Evolutionary conservation across 2,329 filamentous ascomycete species (phyloP).

Genomic region (Xylariaceae sp.): DNA sequence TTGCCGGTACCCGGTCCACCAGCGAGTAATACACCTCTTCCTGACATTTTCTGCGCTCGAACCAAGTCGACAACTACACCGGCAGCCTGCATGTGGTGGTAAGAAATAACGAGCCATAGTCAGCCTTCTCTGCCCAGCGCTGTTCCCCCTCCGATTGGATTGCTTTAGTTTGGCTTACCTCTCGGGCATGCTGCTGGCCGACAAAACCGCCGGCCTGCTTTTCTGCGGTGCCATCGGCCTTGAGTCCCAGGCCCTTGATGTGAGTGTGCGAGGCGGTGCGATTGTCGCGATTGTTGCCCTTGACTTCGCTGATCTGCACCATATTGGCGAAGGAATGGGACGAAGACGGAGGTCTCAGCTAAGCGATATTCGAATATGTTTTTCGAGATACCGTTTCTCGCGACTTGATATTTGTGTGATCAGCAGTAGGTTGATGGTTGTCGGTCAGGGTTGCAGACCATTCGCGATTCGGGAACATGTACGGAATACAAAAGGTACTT

Average conservation of each 20-base stretch:
- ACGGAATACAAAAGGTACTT: neutral
- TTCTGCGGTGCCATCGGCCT: slow-evolving; percentile 80
- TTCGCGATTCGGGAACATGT: slow-evolving; percentile 16
- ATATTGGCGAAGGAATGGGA: slow-evolving; percentile 47
- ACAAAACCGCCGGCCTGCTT: slow-evolving; percentile 78
- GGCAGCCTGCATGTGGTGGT: slow-evolving; percentile 60
- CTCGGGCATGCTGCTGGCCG: slow-evolving; percentile 80
- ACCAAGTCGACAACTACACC: slow-evolving; percentile 96
- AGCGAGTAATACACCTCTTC: slow-evolving; percentile 85
- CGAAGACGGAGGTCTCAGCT: neutral
- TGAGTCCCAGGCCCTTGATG: slow-evolving; percentile 90
- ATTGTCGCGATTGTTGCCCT: slow-evolving; percentile 90
- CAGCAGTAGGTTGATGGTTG: slow-evolving; percentile 2
- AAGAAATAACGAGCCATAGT: slow-evolving; percentile 20
- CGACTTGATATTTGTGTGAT: slow-evolving; percentile 1
- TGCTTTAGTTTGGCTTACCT: slow-evolving; percentile 51
- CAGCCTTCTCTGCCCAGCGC: neutral
- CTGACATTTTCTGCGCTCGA: slow-evolving; percentile 95
- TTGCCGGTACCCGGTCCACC: slow-evolving; percentile 96
- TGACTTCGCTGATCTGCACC: slow-evolving; percentile 91
- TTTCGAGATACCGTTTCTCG: neutral
- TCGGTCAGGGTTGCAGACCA: neutral
- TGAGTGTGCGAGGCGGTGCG: slow-evolving; percentile 95
- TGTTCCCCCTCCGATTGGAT: neutral
- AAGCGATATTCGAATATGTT: neutral